phyloP scores from a whole-genome alignment of 2,329 filamentous ascomycete genomes.

The Myriosclerotinia curreyana region DNA sequence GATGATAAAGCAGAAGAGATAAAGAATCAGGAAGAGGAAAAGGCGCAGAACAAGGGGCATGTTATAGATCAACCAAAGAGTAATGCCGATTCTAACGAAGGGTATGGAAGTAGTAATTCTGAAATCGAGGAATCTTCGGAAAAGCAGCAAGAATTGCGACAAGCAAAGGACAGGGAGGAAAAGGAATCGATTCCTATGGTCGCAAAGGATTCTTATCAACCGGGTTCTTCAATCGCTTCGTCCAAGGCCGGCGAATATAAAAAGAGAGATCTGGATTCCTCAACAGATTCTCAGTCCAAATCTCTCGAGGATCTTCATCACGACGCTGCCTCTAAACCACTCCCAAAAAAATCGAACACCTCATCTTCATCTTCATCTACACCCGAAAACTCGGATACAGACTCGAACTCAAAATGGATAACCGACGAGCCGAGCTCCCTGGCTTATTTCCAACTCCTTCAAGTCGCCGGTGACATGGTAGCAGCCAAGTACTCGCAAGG shows the following conservation, averaged over 20 bases:
- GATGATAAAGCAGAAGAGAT: slow-evolving; percentile 5
- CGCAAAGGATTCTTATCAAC: neutral
- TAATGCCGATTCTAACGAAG: neutral
- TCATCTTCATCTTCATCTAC: neutral
- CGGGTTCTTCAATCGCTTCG: neutral
- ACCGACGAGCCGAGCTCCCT: slow-evolving; percentile 34
- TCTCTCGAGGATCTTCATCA: neutral
- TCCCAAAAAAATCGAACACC: neutral
- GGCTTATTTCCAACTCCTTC: slow-evolving; percentile 35
- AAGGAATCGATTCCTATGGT: neutral
- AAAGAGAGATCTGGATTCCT: neutral
- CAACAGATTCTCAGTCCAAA: neutral
- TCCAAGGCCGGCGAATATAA: neutral
- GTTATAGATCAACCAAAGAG: neutral
- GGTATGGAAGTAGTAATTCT: neutral
- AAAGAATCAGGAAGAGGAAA: neutral
- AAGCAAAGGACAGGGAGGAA: neutral
- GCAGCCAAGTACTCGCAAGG: slow-evolving; percentile 8
- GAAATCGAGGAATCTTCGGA: neutral
- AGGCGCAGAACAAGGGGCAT: neutral
- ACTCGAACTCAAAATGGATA: slow-evolving; percentile 22
- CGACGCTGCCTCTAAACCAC: neutral
- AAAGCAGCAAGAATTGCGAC: neutral
- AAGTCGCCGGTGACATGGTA: slow-evolving; percentile 36
- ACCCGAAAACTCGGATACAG: neutral